Conservation (phyloP, 192 early-diverging fungal species). For the Diversispora epigaea region DNA sequence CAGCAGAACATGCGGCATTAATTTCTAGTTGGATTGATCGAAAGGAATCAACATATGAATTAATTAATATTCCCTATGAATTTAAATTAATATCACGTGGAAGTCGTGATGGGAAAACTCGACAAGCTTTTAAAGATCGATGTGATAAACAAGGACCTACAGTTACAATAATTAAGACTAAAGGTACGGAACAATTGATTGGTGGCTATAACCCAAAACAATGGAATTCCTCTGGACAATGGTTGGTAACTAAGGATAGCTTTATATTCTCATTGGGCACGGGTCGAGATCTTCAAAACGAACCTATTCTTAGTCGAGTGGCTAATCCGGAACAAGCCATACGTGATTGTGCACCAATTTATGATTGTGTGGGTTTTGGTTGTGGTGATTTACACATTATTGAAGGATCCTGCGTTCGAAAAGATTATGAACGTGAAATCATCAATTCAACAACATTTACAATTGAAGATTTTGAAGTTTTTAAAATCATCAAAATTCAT, state of each 20-base stretch:
- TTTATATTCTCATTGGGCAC: constrained; percentile 20
- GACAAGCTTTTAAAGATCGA: background rate
- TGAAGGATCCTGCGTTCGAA: background rate
- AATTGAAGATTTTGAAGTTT: constrained; percentile 14
- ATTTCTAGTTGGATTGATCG: constrained; percentile 20
- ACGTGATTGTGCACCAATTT: background rate
- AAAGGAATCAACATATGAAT: background rate
- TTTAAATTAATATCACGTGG: constrained; percentile 3
- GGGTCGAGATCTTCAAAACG: background rate
- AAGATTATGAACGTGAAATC: background rate
- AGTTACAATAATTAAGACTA: background rate
- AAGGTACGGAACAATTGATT: background rate
- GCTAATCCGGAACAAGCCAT: constrained; percentile 1
- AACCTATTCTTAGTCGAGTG: background rate
- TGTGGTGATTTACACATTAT: constrained; percentile 12
- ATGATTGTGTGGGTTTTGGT: constrained; percentile 7
- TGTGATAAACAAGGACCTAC: constrained; percentile 19
- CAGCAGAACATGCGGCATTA: background rate
- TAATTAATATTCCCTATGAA: background rate
- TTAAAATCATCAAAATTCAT: background rate
- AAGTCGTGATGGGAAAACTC: background rate
- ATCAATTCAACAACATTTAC: background rate
- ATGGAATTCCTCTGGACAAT: background rate
- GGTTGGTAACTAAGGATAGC: background rate
- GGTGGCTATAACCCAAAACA: constrained; percentile 11